Base-by-base conservation (phyloP, 2,329 filamentous ascomycete species). In the Xylaria arbuscula region DNA sequence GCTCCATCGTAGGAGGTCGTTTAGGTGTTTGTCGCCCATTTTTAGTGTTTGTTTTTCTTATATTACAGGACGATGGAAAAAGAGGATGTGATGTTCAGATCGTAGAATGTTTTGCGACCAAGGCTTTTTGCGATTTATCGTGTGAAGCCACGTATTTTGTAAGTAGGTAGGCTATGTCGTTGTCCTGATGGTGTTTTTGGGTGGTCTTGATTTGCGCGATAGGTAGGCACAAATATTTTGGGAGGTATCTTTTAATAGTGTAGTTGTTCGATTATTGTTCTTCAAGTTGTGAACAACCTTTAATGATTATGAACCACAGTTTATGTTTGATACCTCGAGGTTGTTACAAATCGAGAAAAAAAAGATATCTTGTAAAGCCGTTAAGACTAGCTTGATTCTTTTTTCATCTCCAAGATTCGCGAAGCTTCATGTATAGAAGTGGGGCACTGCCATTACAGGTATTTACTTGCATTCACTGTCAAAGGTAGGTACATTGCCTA, bases 1-100 rank as follows among this genome's bases (percentile, higher is more conserved):
- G 75, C 90, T 86, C 93, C 93, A 96, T 86, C 92, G 91, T 69
- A 96, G 88, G 80, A 95, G 90, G 64, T 89, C 86, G 82, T 93
- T 94, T 78, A 95, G 86, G 72, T 86, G 80, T 67, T 85, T 80
- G 86, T 89, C 81, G 87, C 85, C 80, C 84, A 76, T 75, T 62
- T 67, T 70, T 32, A 15, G 19, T 61, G 50, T 1, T 47, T 47
- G 17, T 19, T 45, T 2, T 42, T 40, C 38, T 11, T 40, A 13
- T 40, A 40, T 40, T 40, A 11, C 45, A 19, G 11, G 13, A n/a
- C 47, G 1, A 28, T 32, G 11, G 24, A 0, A 13, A 24, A 32
- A 51, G 24, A 17, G 4, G 17, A 15, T 24, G 24, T n/a, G 48
- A 15, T 32, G 13, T 13, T 28, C 28, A 2, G 24, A n/a, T 22